phyloP scores from a whole-genome alignment of 768 basidiomycete species.

The Boletus rufocinnamomeus region DNA sequence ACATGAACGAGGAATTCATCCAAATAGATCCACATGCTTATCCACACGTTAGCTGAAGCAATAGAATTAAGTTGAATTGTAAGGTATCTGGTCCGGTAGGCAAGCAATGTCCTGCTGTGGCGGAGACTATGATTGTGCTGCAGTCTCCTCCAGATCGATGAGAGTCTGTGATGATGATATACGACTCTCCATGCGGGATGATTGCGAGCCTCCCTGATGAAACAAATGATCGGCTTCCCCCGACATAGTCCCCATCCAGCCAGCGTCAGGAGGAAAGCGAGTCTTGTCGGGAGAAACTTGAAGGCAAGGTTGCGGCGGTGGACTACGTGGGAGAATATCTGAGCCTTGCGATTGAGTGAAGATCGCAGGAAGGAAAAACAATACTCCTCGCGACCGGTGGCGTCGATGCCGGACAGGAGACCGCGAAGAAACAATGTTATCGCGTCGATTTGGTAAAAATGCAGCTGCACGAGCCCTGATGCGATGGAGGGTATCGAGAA shows the following conservation, averaged over 20 bases:
- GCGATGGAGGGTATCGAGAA: conserved; percentile 55
- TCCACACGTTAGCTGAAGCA: conserved; percentile 35
- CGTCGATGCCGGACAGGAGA: conserved; percentile 50
- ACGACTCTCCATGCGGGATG: conserved; percentile 31
- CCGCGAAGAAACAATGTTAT: conserved; percentile 41
- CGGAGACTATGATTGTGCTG: conserved; percentile 23
- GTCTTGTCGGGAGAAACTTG: conserved; percentile 48
- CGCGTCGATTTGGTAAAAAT: conserved; percentile 45
- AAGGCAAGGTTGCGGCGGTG: conserved; percentile 31
- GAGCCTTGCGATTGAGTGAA: conserved; percentile 51
- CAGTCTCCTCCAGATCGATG: conserved; percentile 31
- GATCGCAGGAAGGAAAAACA: conserved; percentile 83
- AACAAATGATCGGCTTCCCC: conserved; percentile 25
- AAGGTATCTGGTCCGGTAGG: conserved; percentile 23
- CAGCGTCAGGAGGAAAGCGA: conserved; percentile 39
- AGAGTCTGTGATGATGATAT: conserved; percentile 31
- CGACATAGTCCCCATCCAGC: conserved; percentile 31
- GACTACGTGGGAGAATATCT: conserved; percentile 35
- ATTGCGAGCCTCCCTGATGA: conserved; percentile 34
- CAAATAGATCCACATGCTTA: conserved; percentile 23
- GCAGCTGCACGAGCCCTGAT: conserved; percentile 55
- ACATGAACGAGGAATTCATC: conserved; percentile 12
- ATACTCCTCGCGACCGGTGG: conserved; percentile 58
- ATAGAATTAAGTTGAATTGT: conserved; percentile 31
- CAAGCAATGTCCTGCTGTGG: conserved; percentile 13